Percentiles rank a stretch among this genome's conserved stretches.
Conservation (phyloP, 2,329 filamentous ascomycete species). For the Fusarium sp. region DNA sequence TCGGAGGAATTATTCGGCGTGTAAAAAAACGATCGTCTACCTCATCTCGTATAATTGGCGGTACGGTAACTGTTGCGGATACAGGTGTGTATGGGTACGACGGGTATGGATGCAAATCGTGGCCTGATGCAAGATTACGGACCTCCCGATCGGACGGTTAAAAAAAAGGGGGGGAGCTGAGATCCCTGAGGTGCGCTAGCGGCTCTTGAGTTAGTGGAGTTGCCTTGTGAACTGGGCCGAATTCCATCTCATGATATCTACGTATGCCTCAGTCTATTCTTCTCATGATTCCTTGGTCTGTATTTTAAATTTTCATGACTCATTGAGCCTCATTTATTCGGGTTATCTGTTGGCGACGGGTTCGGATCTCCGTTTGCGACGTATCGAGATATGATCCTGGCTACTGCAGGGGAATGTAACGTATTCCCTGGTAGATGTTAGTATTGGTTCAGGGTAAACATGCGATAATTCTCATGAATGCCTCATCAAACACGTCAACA, state of each 20-base stretch:
- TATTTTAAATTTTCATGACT: too few relatives aligned
- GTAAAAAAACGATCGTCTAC: too few relatives aligned
- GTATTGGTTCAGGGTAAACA: neutral
- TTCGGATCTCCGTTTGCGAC: neutral
- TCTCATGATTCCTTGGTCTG: neutral
- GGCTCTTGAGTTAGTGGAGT: neutral
- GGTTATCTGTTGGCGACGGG: neutral
- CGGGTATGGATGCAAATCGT: slow-evolving; percentile 1
- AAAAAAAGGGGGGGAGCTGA: neutral
- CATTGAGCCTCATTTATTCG: neutral
- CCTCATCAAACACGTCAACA: too few relatives aligned
- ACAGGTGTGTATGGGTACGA: too few relatives aligned
- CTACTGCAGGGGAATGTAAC: neutral
- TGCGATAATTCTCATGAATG: too few relatives aligned
- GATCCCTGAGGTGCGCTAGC: neutral
- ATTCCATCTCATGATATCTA: slow-evolving; percentile 7
- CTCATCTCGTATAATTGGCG: too few relatives aligned
- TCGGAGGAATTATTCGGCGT: slow-evolving; percentile 7
- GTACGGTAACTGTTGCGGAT: too few relatives aligned
- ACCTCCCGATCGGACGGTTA: slow-evolving; percentile 25
- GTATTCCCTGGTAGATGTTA: neutral
- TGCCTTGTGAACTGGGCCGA: neutral
- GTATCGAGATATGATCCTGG: slow-evolving; percentile 6
- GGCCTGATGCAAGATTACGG: slow-evolving; percentile 21
- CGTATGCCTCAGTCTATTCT: neutral